These are phyloP conservation scores for Penicillium fimorum DNA, from an alignment of 495 filamentous ascomycete species.

Conservation along the genomic window DNA sequence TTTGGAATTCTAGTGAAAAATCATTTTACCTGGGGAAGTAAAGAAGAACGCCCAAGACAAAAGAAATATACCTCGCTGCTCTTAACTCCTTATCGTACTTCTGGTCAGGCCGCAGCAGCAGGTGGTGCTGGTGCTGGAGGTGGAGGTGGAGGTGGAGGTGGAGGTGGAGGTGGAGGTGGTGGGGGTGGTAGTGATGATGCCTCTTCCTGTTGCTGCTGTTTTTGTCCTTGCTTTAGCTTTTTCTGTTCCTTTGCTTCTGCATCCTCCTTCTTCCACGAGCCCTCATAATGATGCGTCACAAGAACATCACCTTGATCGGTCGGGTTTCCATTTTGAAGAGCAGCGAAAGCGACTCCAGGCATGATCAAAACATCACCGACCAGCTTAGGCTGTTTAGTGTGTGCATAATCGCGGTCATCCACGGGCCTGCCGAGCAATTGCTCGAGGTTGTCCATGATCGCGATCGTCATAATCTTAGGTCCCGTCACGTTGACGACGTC, in stretches of 20 bases:
- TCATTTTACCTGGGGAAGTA: background rate
- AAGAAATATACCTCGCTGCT: background rate
- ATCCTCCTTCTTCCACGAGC: slow-evolving; percentile 33
- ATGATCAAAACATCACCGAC: slow-evolving; percentile 43
- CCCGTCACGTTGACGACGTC: slow-evolving; percentile 45
- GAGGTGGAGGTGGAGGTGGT: too few relatives aligned
- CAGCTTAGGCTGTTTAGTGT: slow-evolving; percentile 34
- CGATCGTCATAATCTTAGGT: slow-evolving; percentile 39
- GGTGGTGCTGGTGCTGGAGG: background rate
- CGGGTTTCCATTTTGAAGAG: slow-evolving; percentile 28
- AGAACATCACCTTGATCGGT: slow-evolving; percentile 29
- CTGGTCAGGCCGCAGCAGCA: background rate
- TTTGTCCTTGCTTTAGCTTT: slow-evolving; percentile 13
- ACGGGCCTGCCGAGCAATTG: slow-evolving; percentile 21
- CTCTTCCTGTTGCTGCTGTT: background rate
- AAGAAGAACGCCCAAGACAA: background rate
- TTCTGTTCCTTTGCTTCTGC: slow-evolving; percentile 18
- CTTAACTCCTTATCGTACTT: background rate
- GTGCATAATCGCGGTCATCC: slow-evolving; percentile 25
- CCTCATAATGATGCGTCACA: slow-evolving; percentile 36
- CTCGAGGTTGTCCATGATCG: slow-evolving; percentile 33
- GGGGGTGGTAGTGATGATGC: background rate
- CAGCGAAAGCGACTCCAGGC: slow-evolving; percentile 42
- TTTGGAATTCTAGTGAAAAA: background rate
- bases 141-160: too few relatives aligned